phyloP scores from a whole-genome alignment of 179 eudicot genomes.

The Beta corolliflora region DNA sequence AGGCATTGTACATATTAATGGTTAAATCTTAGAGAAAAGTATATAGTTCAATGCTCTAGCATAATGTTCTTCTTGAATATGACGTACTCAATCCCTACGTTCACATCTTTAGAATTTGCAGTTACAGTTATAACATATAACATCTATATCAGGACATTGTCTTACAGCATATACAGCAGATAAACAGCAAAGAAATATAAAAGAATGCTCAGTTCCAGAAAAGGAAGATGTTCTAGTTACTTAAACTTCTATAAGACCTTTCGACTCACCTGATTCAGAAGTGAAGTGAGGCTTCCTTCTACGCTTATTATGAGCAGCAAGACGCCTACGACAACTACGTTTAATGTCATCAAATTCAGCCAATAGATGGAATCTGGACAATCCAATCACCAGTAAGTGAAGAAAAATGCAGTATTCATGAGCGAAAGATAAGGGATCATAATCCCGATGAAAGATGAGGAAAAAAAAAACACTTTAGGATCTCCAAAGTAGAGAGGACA shows the following conservation, averaged over 20 bases:
- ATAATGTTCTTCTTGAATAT: not conserved
- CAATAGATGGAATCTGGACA: conserved; percentile 72
- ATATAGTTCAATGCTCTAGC: not conserved
- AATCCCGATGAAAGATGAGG: not conserved
- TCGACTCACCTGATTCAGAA: conserved; percentile 30
- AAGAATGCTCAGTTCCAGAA: not conserved
- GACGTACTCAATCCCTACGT: not conserved
- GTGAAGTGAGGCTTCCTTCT: conserved; percentile 61
- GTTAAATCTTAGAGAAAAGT: not conserved
- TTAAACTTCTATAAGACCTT: not conserved
- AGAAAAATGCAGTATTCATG: not conserved
- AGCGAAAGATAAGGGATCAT: not conserved
- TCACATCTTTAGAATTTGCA: not conserved
- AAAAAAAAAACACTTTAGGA: not conserved
- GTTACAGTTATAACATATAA: not conserved
- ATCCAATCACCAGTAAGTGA: conserved; percentile 22
- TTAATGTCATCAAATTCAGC: conserved; percentile 82
- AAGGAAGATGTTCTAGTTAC: not conserved
- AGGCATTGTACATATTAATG: not conserved
- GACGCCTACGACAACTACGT: conserved; percentile 89
- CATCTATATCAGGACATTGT: not conserved
- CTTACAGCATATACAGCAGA: too few species aligned
- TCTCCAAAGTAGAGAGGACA: not conserved
- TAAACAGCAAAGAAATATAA: not conserved
- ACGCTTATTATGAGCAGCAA: conserved; percentile 86